Conservation (phyloP, 441 rosid genomes). For the Gossypium schwendimanii region DNA sequence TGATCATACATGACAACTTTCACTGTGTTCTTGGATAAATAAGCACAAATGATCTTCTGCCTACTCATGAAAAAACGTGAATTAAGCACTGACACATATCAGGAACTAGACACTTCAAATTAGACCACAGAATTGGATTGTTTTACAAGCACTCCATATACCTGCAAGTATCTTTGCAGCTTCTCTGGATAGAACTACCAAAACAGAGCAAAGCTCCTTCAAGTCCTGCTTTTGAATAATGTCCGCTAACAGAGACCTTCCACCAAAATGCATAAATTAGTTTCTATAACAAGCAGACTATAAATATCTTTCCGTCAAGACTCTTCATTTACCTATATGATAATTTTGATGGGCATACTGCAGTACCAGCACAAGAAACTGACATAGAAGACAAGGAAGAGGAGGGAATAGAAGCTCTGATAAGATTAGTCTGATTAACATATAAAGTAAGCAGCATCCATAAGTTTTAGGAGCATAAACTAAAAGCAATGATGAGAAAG, state of each 20-base stretch:
- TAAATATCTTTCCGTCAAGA: slow-evolving; percentile 10
- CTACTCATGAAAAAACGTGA: neutral
- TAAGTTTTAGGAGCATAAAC: slow-evolving; percentile 5
- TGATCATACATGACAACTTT: neutral
- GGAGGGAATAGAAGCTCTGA: slow-evolving; percentile 45
- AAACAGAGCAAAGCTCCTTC: slow-evolving; percentile 92
- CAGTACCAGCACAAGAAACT: slow-evolving; percentile 45
- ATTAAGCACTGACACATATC: neutral
- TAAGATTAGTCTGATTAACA: slow-evolving; percentile 48
- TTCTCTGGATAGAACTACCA: slow-evolving; percentile 71
- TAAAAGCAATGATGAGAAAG: neutral
- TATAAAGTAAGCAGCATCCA: slow-evolving; percentile 7
- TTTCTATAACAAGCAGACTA: slow-evolving; percentile 20
- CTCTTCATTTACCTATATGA: slow-evolving; percentile 59
- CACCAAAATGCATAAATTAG: slow-evolving; percentile 33
- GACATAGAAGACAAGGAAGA: slow-evolving; percentile 44
- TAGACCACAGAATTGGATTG: neutral
- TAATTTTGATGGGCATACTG: slow-evolving; percentile 55
- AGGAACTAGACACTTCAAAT: neutral
- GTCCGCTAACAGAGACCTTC: slow-evolving; percentile 92
- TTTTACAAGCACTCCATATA: slow-evolving; percentile 14
- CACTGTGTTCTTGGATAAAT: neutral
- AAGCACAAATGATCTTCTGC: neutral
- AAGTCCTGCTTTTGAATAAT: slow-evolving; percentile 87
- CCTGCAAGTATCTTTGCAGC: slow-evolving; percentile 80